These are phyloP conservation scores for Fusarium sp. DNA, from an alignment of 2,329 filamentous ascomycete species.

Conservation along the genomic window DNA sequence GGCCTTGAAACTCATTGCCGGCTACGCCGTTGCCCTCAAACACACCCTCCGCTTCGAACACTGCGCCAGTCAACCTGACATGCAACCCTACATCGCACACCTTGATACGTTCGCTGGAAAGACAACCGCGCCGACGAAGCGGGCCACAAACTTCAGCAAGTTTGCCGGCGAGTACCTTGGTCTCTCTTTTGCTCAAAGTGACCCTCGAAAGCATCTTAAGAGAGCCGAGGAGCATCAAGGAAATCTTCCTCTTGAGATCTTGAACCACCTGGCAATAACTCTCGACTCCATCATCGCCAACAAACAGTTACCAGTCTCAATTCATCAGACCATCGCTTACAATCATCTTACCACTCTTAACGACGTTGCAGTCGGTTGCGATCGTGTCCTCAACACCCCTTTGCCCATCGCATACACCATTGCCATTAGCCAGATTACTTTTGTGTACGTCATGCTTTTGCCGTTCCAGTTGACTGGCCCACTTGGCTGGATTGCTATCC, in stretches of 20 bases:
- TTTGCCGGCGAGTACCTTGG: conserved; percentile 76
- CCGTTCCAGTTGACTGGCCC: conserved; percentile 78
- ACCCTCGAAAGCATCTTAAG: conserved; percentile 82
- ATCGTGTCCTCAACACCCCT: conserved; percentile 83
- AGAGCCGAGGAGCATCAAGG: conserved; percentile 76
- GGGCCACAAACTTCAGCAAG: conserved; percentile 62
- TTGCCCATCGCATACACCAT: conserved; percentile 85
- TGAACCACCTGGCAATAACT: conserved; percentile 75
- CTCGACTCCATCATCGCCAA: conserved; percentile 68
- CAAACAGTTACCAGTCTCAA: conserved; percentile 63
- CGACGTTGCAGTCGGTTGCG: conserved; percentile 76
- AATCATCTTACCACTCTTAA: conserved; percentile 71
- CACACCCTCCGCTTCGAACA: conserved; percentile 87
- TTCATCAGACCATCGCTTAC: conserved; percentile 69
- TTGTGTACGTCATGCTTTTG: conserved; percentile 81
- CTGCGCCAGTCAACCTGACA: conserved; percentile 78
- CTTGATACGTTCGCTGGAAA: conserved; percentile 75
- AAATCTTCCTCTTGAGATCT: conserved; percentile 82
- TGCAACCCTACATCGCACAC: conserved; percentile 74
- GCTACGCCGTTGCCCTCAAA: conserved; percentile 79
- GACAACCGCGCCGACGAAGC: conserved; percentile 54
- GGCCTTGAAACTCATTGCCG: conserved; percentile 79
- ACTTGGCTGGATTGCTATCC: conserved; percentile 80
- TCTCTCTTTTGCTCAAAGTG: conserved; percentile 77
- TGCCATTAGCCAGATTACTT: conserved; percentile 85